Evolutionary conservation across 208 protist species (phyloP), one percentile per base, ranked within the genome.

Genomic region (Wallacemonas rigidus): DNA sequence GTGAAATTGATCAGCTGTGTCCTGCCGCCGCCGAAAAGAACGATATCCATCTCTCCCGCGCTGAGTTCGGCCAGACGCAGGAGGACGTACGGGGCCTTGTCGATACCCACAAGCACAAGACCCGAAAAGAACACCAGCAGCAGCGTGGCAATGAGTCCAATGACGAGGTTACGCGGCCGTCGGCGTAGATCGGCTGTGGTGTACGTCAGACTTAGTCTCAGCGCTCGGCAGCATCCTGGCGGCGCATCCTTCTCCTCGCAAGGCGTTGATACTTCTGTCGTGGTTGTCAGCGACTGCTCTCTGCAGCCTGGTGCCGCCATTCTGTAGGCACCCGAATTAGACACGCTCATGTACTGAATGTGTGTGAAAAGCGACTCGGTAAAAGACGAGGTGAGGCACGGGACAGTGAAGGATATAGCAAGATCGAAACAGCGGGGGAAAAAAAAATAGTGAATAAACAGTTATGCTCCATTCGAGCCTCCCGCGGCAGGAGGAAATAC

Each of bases 81-180:
- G 12, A 93, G 54, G 1, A 95, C 55, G 67, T 89, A 89, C n/a
- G 90, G 86, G 2, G 79, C 77, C 72, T 95, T 95, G 63, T 55
- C 68, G 8, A 93, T 82, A 1, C 70, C 77, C 2, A 79, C 44
- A 45, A 95, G 43, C n/a, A 92, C 58, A 5, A 82, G 26, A 6
- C 80, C 82, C 15, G 85, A 73, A 67, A 95, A 92, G 64, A 92
- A 85, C 44, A 93, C 83, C 50, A 95, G 75, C 35, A 91, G 36
- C 40, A 92, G 41, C 6, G 87, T 81, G 5, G 90, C 77, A 11
- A 92, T 8, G 39, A 86, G 51, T 45, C 90, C 90, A 64, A 93
- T 90, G 63, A 77, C 26, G 63, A 68, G 81, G 55, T 93, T 95
- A 15, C 86, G 79, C 60, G 83, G 83, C 9, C 90, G 80, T 12